Conservation (phyloP, 371 early-diverging fungal genomes). For the Basidiobolus meristosporus region DNA sequence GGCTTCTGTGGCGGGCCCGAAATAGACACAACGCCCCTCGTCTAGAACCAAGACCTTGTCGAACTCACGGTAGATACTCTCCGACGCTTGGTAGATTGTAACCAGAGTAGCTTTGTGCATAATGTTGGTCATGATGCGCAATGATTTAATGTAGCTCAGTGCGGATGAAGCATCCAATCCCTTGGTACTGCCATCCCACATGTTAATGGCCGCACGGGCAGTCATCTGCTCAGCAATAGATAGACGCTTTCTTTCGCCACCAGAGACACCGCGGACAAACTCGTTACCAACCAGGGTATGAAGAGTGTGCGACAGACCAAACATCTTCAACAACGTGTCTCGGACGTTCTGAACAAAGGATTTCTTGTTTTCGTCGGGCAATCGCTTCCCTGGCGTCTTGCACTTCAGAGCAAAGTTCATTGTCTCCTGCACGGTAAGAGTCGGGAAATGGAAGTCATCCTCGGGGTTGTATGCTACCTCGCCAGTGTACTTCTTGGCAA, state of each 20-base stretch:
- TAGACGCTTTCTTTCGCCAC: constrained; percentile 58
- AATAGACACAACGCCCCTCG: constrained; percentile 39
- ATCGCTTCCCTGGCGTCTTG: constrained; percentile 23
- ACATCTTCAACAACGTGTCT: constrained; percentile 19
- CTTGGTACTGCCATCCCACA: constrained; percentile 56
- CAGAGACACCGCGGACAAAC: constrained; percentile 41
- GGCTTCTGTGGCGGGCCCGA: constrained; percentile 27
- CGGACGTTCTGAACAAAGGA: constrained; percentile 15
- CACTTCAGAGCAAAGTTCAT: constrained; percentile 25
- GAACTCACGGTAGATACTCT: constrained; percentile 38
- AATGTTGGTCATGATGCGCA: constrained; percentile 29
- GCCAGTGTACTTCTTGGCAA: constrained; percentile 16
- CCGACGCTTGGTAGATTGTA: constrained; percentile 36
- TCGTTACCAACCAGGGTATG: constrained; percentile 54
- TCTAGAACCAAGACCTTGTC: constrained; percentile 41
- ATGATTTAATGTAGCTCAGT: constrained; percentile 34
- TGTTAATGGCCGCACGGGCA: constrained; percentile 31
- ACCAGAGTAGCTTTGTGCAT: constrained; percentile 30
- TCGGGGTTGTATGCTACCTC: constrained; percentile 31
- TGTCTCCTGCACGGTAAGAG: constrained; percentile 28
- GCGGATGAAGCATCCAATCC: constrained; percentile 73
- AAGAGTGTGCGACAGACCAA: constrained; percentile 31
- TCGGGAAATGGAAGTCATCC: constrained; percentile 29
- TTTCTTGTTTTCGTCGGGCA: constrained; percentile 10
- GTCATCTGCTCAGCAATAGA: constrained; percentile 58